These are phyloP conservation scores for Alisma plantagoaquatica DNA, from an alignment of 106 monocot species.

Conservation along the genomic window DNA sequence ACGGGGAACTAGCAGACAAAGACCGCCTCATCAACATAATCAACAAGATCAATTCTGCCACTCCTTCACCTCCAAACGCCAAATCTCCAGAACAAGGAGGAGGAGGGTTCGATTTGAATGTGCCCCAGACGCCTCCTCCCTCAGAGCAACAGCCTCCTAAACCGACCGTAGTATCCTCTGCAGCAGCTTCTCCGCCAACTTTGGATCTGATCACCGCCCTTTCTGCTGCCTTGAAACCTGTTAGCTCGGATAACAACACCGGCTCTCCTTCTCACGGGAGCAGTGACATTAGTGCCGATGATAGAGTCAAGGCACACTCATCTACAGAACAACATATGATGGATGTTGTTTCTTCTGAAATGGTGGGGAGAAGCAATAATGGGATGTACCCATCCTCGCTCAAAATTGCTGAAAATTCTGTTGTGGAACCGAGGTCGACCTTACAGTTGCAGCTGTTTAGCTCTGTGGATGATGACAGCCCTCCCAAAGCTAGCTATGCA, in stretches of 20 bases:
- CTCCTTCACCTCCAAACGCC: constrained; percentile 15
- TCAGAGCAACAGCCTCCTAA: constrained; percentile 32
- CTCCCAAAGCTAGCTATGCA: constrained; percentile 38
- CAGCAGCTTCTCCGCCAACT: constrained; percentile 35
- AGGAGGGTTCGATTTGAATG: constrained; percentile 75
- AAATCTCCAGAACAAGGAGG: constrained; percentile 16
- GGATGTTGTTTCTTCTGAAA: constrained; percentile 24
- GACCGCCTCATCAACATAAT: constrained; percentile 59
- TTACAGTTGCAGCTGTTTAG: constrained; percentile 64
- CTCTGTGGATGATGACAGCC: constrained; percentile 46
- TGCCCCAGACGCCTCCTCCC: constrained; percentile 44
- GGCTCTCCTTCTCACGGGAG: constrained; percentile 46
- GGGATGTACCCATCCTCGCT: constrained; percentile 1
- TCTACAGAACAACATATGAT: constrained; percentile 9
- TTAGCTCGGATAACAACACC: constrained; percentile 18
- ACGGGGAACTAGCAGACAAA: constrained; percentile 40
- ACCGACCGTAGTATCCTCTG: constrained; percentile 16
- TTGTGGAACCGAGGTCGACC: constrained; percentile 11
- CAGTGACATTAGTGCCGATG: constrained; percentile 48
- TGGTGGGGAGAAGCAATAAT: neutral
- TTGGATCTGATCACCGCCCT: constrained; percentile 64
- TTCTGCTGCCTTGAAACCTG: constrained; percentile 48
- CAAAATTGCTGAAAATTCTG: constrained; percentile 8
- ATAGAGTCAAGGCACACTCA: constrained; percentile 36
- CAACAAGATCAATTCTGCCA: constrained; percentile 46